Conservation (phyloP, 2,329 filamentous ascomycete genomes). For the Ophiosphaerella korrae region DNA sequence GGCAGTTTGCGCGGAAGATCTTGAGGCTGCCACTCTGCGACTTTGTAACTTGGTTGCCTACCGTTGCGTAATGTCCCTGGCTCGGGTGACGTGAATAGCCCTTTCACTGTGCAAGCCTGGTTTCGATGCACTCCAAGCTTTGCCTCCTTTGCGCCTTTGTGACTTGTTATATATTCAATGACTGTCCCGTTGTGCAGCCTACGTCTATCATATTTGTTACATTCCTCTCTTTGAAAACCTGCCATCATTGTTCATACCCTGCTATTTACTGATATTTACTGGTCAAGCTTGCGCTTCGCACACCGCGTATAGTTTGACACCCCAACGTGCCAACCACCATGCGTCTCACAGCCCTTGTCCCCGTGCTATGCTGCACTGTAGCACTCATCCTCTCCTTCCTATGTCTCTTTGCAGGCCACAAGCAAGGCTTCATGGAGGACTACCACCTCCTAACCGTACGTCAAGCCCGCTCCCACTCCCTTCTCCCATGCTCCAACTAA, state of each 20-base stretch:
- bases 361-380: constrained; percentile 56
- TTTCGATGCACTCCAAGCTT: constrained; percentile 9
- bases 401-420: constrained; percentile 66
- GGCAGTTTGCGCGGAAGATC: constrained; percentile 12
- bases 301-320: constrained; percentile 2
- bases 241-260: not conserved
- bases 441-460: constrained; percentile 62
- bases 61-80: constrained; percentile 11
- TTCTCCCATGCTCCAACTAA: not conserved
- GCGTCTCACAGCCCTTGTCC: constrained; percentile 57
- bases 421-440: constrained; percentile 60
- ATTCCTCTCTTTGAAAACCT: not conserved
- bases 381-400: constrained; percentile 65
- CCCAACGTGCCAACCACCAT: constrained; percentile 35
- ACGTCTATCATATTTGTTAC: not conserved
- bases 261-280: not conserved
- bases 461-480: not conserved
- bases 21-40: constrained; percentile 23
- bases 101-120: not conserved
- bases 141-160: constrained; percentile 1
- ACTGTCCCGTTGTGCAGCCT: constrained; percentile 6
- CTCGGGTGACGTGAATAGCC: constrained; percentile 28
- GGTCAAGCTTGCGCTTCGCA: not conserved
- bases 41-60: constrained; percentile 14
- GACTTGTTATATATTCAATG: constrained; percentile 11